Conservation (phyloP, 225 moss, liverwort and hornwort species). For the Pseudoscleropodium purum region DNA sequence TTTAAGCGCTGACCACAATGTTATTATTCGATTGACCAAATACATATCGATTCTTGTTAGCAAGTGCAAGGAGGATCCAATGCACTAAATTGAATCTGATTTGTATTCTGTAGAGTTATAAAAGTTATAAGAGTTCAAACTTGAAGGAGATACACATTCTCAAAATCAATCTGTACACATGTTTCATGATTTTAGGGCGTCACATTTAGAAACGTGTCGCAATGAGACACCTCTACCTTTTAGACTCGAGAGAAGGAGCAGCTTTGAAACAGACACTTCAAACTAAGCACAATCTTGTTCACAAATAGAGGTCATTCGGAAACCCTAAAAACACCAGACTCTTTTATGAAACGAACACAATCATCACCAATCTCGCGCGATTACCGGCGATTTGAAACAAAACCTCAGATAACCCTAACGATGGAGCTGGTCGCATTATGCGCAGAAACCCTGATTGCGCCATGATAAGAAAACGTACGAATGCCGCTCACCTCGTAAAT, state of each 20-base stretch:
- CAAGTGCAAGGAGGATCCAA: background rate
- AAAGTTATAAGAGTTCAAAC: background rate
- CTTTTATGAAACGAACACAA: background rate
- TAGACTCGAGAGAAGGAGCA: background rate
- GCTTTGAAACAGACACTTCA: background rate
- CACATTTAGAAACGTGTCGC: background rate
- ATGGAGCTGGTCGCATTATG: background rate
- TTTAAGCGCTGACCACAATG: background rate
- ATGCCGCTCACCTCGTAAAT: conserved; percentile 25
- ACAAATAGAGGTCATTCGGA: background rate
- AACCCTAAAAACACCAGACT: background rate
- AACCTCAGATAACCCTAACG: background rate
- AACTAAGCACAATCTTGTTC: background rate
- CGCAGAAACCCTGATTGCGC: background rate
- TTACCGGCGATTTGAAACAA: too few species aligned
- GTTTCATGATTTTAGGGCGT: background rate
- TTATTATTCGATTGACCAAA: background rate
- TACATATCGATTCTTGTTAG: background rate
- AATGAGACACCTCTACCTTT: background rate
- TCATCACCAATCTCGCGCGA: background rate
- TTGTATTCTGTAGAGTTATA: background rate
- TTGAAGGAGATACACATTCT: background rate
- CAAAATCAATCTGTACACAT: background rate
- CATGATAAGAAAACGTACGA: background rate
- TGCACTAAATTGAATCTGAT: background rate